Evolutionary conservation across 805 yeast genomes (phyloP), one percentile per base, ranked within the genome.

Genomic region (Wickerhamomyces chaumierensis): DNA sequence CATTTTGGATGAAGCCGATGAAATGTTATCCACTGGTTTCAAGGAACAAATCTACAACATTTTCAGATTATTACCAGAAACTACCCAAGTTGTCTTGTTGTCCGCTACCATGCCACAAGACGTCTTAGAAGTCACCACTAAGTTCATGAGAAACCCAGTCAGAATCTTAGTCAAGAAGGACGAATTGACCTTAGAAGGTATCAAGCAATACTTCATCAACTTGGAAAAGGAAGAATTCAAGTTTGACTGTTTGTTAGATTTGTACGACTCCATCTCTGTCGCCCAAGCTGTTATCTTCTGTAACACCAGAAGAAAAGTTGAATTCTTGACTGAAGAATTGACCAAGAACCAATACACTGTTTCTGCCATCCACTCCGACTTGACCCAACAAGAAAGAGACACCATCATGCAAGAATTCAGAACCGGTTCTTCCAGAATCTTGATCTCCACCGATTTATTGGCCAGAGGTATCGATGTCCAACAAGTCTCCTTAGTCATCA

Each of bases 381-480:
- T 92, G 82, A 77, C 82, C 48, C 98, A 90, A 68, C 76, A 73
- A 50, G 96, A 90, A 58, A 79, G 98, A 68, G 96, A 88, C 62
- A 71, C 77, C 56, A 81, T 92, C 60, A 92, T 90, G 98, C 77
- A 81, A 59, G 96, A 90, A 65, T 90, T 90, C 69, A 75, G 98
- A 63, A 75, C 87, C 37, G 97, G 97, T 42, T 80, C 86, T 45
- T 85, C 96, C 29, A 76, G 97, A 60, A 90, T 90, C 39, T 70
- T 90, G 57, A 90, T 88, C 49, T 75, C 95, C 29, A 88, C 97
- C 39, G 96, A 88, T 63, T 83, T 88, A 47, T 85, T 88, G 78
- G 96, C 97, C 31, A 78, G 97, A 66, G 97, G 97, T 65, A 88
- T 88, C 49, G 97, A 88, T 67, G 96, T 88, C 39, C 97, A 88